phyloP scores from a whole-genome alignment of 176 grass and related monocot genomes.

The Rhynchospora pubera region DNA sequence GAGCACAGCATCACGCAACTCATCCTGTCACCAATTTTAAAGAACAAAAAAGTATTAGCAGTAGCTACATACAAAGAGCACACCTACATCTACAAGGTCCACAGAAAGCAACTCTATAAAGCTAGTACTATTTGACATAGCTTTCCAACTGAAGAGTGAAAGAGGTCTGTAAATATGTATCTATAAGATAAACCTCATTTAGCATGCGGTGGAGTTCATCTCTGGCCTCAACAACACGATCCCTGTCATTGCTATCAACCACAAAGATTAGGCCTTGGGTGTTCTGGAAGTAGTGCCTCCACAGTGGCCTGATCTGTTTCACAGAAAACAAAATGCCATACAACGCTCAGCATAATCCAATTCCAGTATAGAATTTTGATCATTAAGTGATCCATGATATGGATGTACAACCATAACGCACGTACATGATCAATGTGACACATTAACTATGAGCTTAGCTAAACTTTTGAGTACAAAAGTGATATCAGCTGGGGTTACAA shows the following conservation, averaged over 20 bases:
- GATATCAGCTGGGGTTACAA: background rate
- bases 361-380: background rate
- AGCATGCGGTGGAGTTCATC: conserved; percentile 86
- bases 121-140: background rate
- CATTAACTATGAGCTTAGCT: background rate
- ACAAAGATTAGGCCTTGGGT: conserved; percentile 90
- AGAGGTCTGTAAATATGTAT: background rate
- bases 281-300: conserved; percentile 95
- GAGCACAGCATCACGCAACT: conserved; percentile 75
- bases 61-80: background rate
- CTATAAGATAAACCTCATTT: conserved; percentile 45
- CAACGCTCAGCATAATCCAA: background rate
- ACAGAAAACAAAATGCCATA: background rate
- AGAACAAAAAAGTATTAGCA: conserved; percentile 4
- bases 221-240: conserved; percentile 85
- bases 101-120: background rate
- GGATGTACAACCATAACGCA: background rate
- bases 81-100: background rate
- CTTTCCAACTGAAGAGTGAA: background rate
- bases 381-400: background rate
- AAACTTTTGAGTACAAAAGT: background rate
- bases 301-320: conserved; percentile 80
- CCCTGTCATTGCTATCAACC: conserved; percentile 86
- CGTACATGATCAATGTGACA: background rate
- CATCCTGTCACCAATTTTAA: conserved; percentile 41